A percentile compares a stretch with the other conserved stretches of the same genome.
These are phyloP conservation scores for Meredithiella fracta DNA, from an alignment of 2,329 filamentous ascomycete species.

Conservation along the genomic window DNA sequence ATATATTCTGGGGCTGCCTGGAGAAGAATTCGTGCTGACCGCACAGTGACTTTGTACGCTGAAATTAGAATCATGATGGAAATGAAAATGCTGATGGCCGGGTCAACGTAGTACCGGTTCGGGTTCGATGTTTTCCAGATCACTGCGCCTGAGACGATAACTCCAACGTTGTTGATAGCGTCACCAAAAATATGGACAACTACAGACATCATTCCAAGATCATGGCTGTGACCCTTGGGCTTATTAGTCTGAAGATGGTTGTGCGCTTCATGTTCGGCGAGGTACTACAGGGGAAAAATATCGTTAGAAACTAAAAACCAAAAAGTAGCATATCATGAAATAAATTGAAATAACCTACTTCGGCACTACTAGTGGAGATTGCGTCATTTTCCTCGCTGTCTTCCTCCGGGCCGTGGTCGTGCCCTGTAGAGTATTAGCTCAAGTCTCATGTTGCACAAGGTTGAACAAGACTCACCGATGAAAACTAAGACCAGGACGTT, in stretches of 20 bases:
- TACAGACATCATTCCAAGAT: constrained; percentile 57
- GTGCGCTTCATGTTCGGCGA: constrained; percentile 30
- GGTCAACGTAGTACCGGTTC: constrained; percentile 53
- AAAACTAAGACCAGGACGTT: constrained; percentile 52
- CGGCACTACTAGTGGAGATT: background rate
- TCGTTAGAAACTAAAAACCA: too few relatives aligned
- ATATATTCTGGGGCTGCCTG: constrained; percentile 48
- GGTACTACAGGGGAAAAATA: background rate
- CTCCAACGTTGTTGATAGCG: constrained; percentile 59
- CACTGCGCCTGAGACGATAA: constrained; percentile 51
- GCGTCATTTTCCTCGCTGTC: constrained; percentile 15
- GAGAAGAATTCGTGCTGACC: constrained; percentile 48
- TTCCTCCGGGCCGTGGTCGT: constrained; percentile 18
- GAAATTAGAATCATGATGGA: constrained; percentile 55
- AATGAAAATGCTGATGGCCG: constrained; percentile 51
- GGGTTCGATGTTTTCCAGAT: constrained; percentile 48
- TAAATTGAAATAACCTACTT: background rate
- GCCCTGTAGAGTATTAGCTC: constrained; percentile 6
- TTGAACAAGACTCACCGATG: constrained; percentile 30
- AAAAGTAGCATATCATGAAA: too few relatives aligned
- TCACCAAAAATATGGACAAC: constrained; percentile 57
- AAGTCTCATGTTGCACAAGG: background rate
- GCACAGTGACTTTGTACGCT: constrained; percentile 44
- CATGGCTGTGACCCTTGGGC: constrained; percentile 26
- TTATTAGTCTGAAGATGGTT: constrained; percentile 25